Evolutionary conservation across 2,329 filamentous ascomycete genomes (phyloP).

Genomic region (Verticillium nubilum): DNA sequence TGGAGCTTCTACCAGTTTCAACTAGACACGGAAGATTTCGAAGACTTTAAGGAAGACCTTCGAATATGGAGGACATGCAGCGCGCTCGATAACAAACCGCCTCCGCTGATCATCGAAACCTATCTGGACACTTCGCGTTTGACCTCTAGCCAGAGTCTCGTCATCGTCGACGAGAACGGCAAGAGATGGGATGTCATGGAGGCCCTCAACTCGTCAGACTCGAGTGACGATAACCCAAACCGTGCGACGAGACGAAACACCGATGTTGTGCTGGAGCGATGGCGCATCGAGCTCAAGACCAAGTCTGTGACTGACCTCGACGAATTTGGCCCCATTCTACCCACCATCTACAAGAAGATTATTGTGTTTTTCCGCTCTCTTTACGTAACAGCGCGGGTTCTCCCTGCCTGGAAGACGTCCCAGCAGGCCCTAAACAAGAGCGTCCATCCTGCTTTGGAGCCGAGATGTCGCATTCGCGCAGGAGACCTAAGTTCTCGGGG

Average conservation of each 20-base stretch:
- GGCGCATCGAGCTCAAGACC: constrained; percentile 77
- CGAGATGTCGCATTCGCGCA: constrained; percentile 74
- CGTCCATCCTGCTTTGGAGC: constrained; percentile 60
- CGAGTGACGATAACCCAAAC: constrained; percentile 40
- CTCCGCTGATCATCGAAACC: constrained; percentile 82
- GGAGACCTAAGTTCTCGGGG: constrained; percentile 49
- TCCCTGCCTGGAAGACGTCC: constrained; percentile 81
- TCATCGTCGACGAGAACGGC: constrained; percentile 80
- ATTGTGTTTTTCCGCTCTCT: constrained; percentile 91
- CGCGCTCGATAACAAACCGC: constrained; percentile 69
- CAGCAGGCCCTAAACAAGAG: constrained; percentile 68
- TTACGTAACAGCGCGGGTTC: constrained; percentile 72
- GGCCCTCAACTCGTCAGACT: constrained; percentile 62
- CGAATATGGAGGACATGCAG: constrained; percentile 77
- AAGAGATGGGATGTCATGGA: constrained; percentile 92
- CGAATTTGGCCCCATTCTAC: constrained; percentile 61
- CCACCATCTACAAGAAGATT: constrained; percentile 93
- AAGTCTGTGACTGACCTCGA: constrained; percentile 39
- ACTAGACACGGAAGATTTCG: constrained; percentile 87
- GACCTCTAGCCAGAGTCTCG: constrained; percentile 78
- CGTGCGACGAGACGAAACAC: constrained; percentile 41
- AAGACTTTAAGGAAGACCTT: constrained; percentile 78
- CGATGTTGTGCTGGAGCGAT: constrained; percentile 84
- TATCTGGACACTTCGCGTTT: constrained; percentile 78
- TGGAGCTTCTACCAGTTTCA: constrained; percentile 64